phyloP scores from a whole-genome alignment of 1,139 yeast genomes.

The Yamadazyma conglobata region DNA sequence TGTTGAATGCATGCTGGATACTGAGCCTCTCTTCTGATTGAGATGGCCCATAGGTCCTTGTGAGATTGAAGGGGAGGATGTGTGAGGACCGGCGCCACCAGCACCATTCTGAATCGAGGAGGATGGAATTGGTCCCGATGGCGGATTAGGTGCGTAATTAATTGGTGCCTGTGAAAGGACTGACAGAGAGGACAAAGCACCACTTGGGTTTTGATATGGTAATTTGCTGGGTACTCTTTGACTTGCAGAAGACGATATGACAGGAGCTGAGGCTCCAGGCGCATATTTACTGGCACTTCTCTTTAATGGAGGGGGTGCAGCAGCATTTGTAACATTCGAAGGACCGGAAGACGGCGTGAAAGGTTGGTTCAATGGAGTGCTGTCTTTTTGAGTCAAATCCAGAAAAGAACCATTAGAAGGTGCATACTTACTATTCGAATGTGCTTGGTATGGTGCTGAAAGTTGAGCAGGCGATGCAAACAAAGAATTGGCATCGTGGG shows the following conservation, averaged over 20 bases:
- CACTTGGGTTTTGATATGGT: slow-evolving; percentile 14
- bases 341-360: slow-evolving; percentile 2
- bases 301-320: slow-evolving; percentile 10
- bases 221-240: slow-evolving; percentile 9
- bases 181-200: slow-evolving; percentile 15
- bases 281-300: slow-evolving; percentile 14
- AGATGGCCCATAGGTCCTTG: no score
- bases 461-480: slow-evolving; percentile 8
- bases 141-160: background rate
- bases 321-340: slow-evolving; percentile 2
- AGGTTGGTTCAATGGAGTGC: no score
- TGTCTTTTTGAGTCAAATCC: slow-evolving; percentile 15
- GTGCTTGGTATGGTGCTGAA: slow-evolving; percentile 3
- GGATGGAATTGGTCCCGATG: background rate
- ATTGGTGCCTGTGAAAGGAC: slow-evolving; percentile 6
- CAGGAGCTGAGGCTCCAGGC: slow-evolving; percentile 8
- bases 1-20: slow-evolving; percentile 23
- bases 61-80: background rate
- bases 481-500: slow-evolving; percentile 9
- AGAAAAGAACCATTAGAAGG: slow-evolving; percentile 25
- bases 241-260: slow-evolving; percentile 2
- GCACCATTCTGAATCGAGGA: slow-evolving; percentile 1
- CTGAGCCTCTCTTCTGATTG: slow-evolving; percentile 21
- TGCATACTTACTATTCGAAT: slow-evolving; percentile 22
- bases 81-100: slow-evolving; percentile 3